Percentiles rank a stretch among this genome's conserved stretches.
Conservation (phyloP, 2,329 filamentous ascomycete genomes). For the Juglanconis juglandina region DNA sequence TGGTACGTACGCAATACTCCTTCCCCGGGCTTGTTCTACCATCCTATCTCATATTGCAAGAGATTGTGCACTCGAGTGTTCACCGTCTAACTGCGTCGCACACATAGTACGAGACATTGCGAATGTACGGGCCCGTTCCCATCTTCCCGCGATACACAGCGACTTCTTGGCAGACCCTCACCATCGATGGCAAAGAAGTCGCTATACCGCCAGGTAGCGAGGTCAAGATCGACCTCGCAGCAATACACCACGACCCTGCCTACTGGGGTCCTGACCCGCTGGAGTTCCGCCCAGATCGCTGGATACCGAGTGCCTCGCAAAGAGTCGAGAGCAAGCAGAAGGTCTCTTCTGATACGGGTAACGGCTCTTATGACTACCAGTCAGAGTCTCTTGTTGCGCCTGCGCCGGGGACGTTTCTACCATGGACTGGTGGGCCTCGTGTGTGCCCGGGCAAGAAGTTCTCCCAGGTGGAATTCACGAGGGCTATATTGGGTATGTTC, state of each 20-base stretch:
- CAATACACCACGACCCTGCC: background rate
- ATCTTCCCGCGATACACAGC: constrained; percentile 2
- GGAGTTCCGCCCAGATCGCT: constrained; percentile 6
- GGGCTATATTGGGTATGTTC: background rate
- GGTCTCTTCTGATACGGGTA: background rate
- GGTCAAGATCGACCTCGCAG: background rate
- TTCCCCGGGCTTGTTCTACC: no score
- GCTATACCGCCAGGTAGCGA: background rate
- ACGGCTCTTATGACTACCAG: background rate
- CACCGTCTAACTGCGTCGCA: no score
- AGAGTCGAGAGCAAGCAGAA: background rate
- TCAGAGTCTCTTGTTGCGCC: constrained; percentile 2
- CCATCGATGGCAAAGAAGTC: constrained; percentile 3
- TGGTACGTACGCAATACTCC: constrained; percentile 1
- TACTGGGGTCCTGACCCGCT: constrained; percentile 4
- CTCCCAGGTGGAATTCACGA: constrained; percentile 11
- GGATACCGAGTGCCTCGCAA: background rate
- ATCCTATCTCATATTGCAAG: no score
- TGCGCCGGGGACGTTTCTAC: background rate
- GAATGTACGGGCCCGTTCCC: constrained; percentile 7
- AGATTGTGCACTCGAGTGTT: no score
- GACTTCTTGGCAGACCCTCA: background rate
- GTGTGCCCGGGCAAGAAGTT: constrained; percentile 8
- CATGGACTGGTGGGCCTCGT: constrained; percentile 1
- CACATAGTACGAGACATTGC: constrained; percentile 11